A percentile compares a stretch with the other conserved stretches of the same genome.
These are phyloP conservation scores for Hansenula anomala DNA, from an alignment of 1,139 yeast species.

Conservation along the genomic window DNA sequence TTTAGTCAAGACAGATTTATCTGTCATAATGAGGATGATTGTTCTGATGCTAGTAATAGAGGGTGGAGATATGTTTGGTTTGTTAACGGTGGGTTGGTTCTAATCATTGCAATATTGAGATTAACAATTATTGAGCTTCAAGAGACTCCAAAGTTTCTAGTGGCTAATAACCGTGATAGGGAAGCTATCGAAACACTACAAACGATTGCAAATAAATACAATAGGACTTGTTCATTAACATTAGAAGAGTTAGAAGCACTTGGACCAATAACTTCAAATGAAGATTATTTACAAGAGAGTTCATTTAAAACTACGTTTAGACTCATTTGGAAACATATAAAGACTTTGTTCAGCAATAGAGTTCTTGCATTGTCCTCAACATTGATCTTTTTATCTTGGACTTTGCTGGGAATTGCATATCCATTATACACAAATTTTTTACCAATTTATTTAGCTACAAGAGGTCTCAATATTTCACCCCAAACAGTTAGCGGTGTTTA, in stretches of 20 bases:
- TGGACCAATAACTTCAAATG: constrained; percentile 31
- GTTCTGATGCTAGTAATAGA: constrained; percentile 37
- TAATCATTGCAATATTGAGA: constrained; percentile 37
- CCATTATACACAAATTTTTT: constrained; percentile 48
- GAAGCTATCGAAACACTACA: constrained; percentile 39
- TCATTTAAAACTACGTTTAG: constrained; percentile 11
- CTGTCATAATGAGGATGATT: constrained; percentile 23
- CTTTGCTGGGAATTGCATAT: constrained; percentile 46
- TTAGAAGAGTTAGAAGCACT: constrained; percentile 39
- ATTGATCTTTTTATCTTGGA: constrained; percentile 43
- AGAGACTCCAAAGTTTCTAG: constrained; percentile 47
- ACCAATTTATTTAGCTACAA: constrained; percentile 40
- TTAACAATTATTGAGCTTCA: constrained; percentile 38
- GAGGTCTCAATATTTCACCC: constrained; percentile 42
- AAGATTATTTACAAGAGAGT: constrained; percentile 9
- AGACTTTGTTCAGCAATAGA: constrained; percentile 34
- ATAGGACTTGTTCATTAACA: constrained; percentile 38
- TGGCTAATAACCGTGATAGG: constrained; percentile 39
- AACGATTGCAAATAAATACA: constrained; percentile 36
- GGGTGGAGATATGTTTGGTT: constrained; percentile 53
- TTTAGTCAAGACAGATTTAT: constrained; percentile 12
- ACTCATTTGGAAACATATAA: constrained; percentile 24
- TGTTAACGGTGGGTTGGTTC: constrained; percentile 41
- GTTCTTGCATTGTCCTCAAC: constrained; percentile 36
- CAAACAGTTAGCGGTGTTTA: constrained; percentile 45